Base-by-base conservation (phyloP, 352 stramenopile species). In the Phytophthora capsici region DNA sequence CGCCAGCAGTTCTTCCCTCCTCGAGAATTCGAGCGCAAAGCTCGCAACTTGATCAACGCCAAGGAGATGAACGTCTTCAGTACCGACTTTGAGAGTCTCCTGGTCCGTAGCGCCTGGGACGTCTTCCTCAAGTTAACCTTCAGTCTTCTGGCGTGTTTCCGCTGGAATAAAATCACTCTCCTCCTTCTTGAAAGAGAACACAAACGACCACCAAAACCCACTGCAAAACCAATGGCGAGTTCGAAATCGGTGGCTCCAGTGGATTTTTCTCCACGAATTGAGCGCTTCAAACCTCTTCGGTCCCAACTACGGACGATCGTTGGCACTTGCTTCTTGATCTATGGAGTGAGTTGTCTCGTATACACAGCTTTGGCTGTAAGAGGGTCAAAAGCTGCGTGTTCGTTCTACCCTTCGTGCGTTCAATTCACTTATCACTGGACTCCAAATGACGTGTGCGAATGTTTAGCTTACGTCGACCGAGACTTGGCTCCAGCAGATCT, bases 1-100 rank as follows among this genome's bases (percentile, higher is more conserved):
- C 57, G 63, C 1, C 64, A 80, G 30, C 36, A 49, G 7, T 85
- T 71, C 44, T 80, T 85, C n/a, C 76, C 73, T 28, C 63, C 73
- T 1, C 51, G 69, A 5, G 45, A 46, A 1, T 79, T 72, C 44
- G 76, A 85, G 34, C 76, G 76, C 0, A 66, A 69, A 38, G 62
- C 59, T 16, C 63, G 71, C 6, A 71, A 82, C 17, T 79, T 62
- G 20, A 61, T 70, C 0, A 73, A 68, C 26, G 47, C 71, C 0
- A 44, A 43, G 40, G 60, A 77, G 26, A 61, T 85, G 23, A 73
- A 73, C 45, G 69, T 53, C n/a, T 85, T 85, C 50, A 73, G 47
- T 25, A 70, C 59, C 0, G 62, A 70, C 1, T 77, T 78, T n/a
- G 64, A 71, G 16, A 73, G 56, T 20, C 45, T 80, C 1, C 55